Evolutionary conservation across 2,329 filamentous ascomycete genomes (phyloP).

Genomic region (Tolypocladium tropicale): DNA sequence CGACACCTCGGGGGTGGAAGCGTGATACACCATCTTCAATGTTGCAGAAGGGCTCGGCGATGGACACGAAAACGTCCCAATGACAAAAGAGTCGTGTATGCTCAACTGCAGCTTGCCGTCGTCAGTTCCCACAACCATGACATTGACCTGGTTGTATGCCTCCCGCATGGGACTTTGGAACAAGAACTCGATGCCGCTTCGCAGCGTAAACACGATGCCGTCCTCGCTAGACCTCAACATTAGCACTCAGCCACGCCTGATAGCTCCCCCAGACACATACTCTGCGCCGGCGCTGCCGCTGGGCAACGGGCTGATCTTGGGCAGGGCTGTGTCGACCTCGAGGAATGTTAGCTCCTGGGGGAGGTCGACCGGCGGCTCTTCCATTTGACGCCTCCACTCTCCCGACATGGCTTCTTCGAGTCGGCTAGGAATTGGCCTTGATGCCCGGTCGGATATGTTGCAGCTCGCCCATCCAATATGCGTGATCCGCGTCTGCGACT

Average conservation of each 20-base stretch:
- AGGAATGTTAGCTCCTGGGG: conserved; percentile 63
- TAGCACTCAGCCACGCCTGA: not conserved
- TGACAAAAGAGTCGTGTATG: conserved; percentile 77
- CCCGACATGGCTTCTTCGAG: conserved; percentile 7
- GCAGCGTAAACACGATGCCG: conserved; percentile 57
- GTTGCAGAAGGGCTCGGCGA: conserved; percentile 15
- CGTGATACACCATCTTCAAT: conserved; percentile 43
- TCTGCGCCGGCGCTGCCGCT: conserved; percentile 47
- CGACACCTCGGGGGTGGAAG: conserved; percentile 63
- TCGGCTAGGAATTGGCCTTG: conserved; percentile 3
- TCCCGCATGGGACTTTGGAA: conserved; percentile 53
- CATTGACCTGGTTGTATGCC: conserved; percentile 65
- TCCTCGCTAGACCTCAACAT: conserved; percentile 29
- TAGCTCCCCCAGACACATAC: conserved; percentile 34
- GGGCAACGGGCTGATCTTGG: conserved; percentile 64
- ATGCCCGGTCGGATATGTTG: conserved; percentile 21
- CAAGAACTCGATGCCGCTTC: conserved; percentile 58
- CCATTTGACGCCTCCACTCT: conserved; percentile 2
- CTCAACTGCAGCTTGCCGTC: conserved; percentile 65
- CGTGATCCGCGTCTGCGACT: conserved; percentile 31
- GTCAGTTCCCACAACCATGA: conserved; percentile 64
- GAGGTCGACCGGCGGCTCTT: conserved; percentile 37
- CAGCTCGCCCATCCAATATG: conserved; percentile 45
- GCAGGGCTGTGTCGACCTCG: conserved; percentile 66
- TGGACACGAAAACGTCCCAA: conserved; percentile 53